A percentile compares a stretch with the other conserved stretches of the same genome.
Conservation (phyloP, 306 rosid genomes). For the Carpinus fangiana region DNA sequence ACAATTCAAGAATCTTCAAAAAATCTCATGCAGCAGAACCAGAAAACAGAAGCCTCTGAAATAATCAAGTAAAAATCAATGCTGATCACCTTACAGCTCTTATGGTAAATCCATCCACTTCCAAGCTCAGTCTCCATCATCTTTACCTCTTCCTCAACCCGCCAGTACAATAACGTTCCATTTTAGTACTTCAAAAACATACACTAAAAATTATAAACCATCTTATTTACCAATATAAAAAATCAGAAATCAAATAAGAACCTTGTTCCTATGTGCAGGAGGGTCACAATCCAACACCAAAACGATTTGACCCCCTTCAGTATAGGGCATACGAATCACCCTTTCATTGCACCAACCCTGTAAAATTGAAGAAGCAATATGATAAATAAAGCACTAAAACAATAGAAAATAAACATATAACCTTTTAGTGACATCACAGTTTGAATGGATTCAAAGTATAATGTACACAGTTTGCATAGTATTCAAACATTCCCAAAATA, state of each 20-base stretch:
- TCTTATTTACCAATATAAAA: background rate
- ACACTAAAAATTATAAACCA: background rate
- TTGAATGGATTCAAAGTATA: no score
- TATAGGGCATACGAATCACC: constrained; percentile 28
- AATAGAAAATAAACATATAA: background rate
- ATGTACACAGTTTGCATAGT: no score
- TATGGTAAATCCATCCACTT: constrained; percentile 63
- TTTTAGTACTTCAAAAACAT: background rate
- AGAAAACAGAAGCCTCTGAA: background rate
- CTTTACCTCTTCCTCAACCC: constrained; percentile 66
- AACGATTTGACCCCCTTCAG: constrained; percentile 46
- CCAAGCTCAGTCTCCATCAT: constrained; percentile 85
- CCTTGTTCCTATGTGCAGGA: constrained; percentile 63
- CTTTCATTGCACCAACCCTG: constrained; percentile 76
- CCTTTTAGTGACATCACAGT: no score
- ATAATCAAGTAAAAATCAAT: constrained; percentile 8
- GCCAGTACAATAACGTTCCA: constrained; percentile 1
- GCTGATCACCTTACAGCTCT: constrained; percentile 58
- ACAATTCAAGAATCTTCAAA: background rate
- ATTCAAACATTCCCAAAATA: no score
- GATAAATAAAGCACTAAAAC: constrained; percentile 15
- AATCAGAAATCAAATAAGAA: constrained; percentile 7
- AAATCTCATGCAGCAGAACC: background rate
- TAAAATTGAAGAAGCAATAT: constrained; percentile 11
- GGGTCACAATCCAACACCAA: constrained; percentile 60